Percentiles rank a stretch among this genome's conserved stretches.
Conservation (phyloP, 192 early-diverging fungal species). For the Rhizophlyctis rosea region DNA sequence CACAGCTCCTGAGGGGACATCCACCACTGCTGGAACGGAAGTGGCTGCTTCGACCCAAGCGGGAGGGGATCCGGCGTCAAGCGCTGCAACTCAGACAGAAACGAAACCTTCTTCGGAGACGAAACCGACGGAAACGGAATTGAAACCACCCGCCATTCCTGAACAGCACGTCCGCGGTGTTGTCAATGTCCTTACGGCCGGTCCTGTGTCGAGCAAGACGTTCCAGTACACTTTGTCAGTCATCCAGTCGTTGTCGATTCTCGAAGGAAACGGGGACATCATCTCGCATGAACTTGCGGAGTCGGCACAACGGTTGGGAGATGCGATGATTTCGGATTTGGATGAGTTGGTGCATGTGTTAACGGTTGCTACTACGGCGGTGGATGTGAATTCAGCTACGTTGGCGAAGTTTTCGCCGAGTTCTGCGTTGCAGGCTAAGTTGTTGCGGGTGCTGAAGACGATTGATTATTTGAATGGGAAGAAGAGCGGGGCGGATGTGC, state of each 20-base stretch:
- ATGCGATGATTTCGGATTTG: conserved; percentile 66
- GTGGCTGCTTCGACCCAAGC: background rate
- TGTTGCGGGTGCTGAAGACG: conserved; percentile 90
- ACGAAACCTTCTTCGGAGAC: conserved; percentile 18
- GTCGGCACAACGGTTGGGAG: conserved; percentile 67
- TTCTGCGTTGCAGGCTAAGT: conserved; percentile 85
- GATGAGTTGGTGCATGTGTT: conserved; percentile 62
- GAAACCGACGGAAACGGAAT: conserved; percentile 23
- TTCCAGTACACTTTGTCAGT: conserved; percentile 91
- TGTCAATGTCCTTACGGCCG: conserved; percentile 85
- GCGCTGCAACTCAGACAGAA: conserved; percentile 19
- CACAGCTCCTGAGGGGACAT: background rate
- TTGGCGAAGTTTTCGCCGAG: conserved; percentile 78
- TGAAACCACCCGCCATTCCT: conserved; percentile 78
- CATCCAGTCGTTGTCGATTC: conserved; percentile 80
- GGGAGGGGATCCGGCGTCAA: background rate
- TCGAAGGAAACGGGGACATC: conserved; percentile 52
- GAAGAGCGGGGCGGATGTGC: background rate
- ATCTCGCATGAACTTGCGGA: conserved; percentile 79
- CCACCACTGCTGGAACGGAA: background rate
- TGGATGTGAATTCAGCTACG: conserved; percentile 70
- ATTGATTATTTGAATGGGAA: conserved; percentile 84
- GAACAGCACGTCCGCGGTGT: conserved; percentile 76
- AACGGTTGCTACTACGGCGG: conserved; percentile 48
- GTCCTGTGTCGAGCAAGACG: conserved; percentile 87